Conservation (phyloP, 352 stramenopile species). For the Phytophthora pistaciae region DNA sequence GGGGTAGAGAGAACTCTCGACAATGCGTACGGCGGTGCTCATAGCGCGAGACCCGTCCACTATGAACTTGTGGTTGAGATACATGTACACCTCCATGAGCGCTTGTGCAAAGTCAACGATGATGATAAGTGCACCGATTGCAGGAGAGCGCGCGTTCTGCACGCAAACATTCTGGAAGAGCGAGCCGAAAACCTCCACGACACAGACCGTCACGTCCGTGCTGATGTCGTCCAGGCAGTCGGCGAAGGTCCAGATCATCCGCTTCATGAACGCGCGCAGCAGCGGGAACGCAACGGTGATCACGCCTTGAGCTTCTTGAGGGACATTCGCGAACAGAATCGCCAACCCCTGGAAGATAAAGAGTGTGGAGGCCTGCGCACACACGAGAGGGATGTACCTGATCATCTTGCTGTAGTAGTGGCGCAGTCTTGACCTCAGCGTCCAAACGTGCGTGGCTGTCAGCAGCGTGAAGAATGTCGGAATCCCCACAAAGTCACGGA, state of each 20-base stretch:
- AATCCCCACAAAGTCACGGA: conserved; percentile 24
- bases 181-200: conserved; percentile 37
- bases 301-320: background rate
- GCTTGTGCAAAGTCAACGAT: conserved; percentile 23
- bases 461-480: conserved; percentile 5
- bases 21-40: conserved; percentile 28
- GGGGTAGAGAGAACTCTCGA: conserved; percentile 14
- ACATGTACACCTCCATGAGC: conserved; percentile 21
- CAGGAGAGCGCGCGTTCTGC: conserved; percentile 26
- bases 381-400: conserved; percentile 24
- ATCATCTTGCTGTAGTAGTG: conserved; percentile 7
- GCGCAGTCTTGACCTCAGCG: conserved; percentile 15
- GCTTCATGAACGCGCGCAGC: conserved; percentile 26
- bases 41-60: conserved; percentile 18
- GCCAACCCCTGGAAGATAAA: conserved; percentile 29
- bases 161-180: conserved; percentile 42
- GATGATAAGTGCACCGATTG: conserved; percentile 20
- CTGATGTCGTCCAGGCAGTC: conserved; percentile 32
- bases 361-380: conserved; percentile 21
- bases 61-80: conserved; percentile 34
- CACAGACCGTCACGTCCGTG: conserved; percentile 36
- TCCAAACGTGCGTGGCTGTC: conserved; percentile 15
- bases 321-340: conserved; percentile 23
- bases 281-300: conserved; percentile 28
- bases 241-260: conserved; percentile 23